Evolutionary conservation across 306 rosid genomes (phyloP).

Genomic region (Fragaria iinumae): DNA sequence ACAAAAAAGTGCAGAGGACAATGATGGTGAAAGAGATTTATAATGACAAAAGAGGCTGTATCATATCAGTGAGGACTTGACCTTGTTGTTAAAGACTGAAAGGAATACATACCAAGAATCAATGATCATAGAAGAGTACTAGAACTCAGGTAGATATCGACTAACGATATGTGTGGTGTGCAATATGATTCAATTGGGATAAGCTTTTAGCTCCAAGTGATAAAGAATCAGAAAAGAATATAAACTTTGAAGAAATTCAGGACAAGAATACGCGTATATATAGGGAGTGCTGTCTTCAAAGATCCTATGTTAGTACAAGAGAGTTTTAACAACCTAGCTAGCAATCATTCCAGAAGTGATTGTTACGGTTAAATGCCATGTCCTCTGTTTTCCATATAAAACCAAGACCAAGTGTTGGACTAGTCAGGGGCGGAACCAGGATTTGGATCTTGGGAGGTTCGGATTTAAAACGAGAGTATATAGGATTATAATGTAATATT

Average conservation of each 20-base stretch:
- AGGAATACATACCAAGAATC: background rate
- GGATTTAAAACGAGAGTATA: too few relatives aligned
- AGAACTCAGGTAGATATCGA: background rate
- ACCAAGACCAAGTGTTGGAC: slow-evolving; percentile 1
- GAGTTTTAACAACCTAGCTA: background rate
- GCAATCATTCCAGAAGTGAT: background rate
- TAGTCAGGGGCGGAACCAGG: too few relatives aligned
- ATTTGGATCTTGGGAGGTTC: too few relatives aligned
- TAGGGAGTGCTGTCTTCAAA: background rate
- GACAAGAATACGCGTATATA: background rate
- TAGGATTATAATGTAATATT: too few relatives aligned
- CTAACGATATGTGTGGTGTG: background rate
- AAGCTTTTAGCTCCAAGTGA: background rate
- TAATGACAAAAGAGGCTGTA: slow-evolving; percentile 1
- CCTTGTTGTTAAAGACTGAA: background rate
- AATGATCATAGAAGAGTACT: background rate
- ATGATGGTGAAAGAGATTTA: slow-evolving; percentile 19
- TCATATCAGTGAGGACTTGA: slow-evolving; percentile 12
- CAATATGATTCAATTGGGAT: background rate
- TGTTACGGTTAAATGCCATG: background rate
- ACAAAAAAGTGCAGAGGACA: slow-evolving; percentile 9
- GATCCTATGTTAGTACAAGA: too few relatives aligned
- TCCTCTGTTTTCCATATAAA: background rate
- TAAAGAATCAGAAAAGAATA: background rate
- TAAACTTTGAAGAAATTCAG: background rate